Base-by-base conservation (phyloP, 2,329 filamentous ascomycete species). In the Lachnellula cervina region DNA sequence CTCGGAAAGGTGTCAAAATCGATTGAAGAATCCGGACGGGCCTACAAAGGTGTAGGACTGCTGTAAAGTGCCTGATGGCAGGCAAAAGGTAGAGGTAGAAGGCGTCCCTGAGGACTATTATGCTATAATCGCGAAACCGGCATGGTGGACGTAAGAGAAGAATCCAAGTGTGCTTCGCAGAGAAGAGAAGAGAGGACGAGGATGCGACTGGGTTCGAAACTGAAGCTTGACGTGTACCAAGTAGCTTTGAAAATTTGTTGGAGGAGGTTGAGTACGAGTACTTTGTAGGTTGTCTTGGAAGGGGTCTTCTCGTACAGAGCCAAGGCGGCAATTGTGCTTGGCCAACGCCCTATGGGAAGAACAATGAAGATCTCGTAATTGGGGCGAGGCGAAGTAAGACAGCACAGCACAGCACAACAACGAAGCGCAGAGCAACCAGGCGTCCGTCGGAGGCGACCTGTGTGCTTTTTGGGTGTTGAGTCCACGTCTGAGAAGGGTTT, bases 71-170 rank as follows among this genome's bases (percentile, higher is more conserved):
- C 49, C 55, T 59, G 38, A 43, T 49, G 52, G 47, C 53, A 51
- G 54, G 54, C 59, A 63, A 62, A 59, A 57, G 53, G 57, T 59
- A 46, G 55, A 40, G 57, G 54, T 40, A 56, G 60, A 47, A 66
- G 63, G 71, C 71, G 74, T 76, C 74, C 75, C 74, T 75, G 71
- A 68, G 75, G 74, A 77, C 74, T 65, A 72, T 68, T 58, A 49
- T 66, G 70, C 69, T 74, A 74, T 73, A 72, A 73, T 58, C 54
- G 54, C 49, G 57, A 60, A 44, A 23, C n/a, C 38, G 60, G 67
- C 70, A 72, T 72, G 35, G 40, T 65, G 55, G 51, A 35, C 34
- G 42, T 42, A 55, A 51, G 59, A 54, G 56, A 43, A 53, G 46
- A 59, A 64, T 68, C 64, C 63, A 59, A 56, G 52, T 57, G 56